phyloP scores from a whole-genome alignment of 1,284 basidiomycete genomes.

The Naganishia liquefaciens region DNA sequence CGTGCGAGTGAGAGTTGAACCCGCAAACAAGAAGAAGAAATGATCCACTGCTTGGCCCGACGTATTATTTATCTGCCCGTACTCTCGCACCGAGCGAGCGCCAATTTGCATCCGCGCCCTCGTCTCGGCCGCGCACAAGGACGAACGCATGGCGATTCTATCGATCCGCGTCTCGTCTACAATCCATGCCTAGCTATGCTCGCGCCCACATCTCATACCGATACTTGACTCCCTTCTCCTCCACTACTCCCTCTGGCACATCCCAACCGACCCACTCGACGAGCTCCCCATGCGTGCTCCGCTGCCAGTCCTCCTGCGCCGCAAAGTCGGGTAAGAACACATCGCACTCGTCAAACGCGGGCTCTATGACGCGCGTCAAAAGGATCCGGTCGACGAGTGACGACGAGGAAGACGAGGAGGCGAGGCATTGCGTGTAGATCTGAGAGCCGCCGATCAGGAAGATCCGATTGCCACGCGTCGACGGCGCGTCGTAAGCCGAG shows the following conservation, averaged over 20 bases:
- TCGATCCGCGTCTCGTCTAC: neutral
- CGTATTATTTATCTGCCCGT: neutral
- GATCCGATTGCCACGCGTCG: constrained; percentile 38
- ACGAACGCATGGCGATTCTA: neutral
- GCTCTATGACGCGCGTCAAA: constrained; percentile 77
- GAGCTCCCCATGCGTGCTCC: constrained; percentile 64
- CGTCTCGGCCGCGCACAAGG: neutral
- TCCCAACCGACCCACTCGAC: constrained; percentile 74
- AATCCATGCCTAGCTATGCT: constrained; percentile 2
- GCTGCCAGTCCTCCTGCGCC: constrained; percentile 59
- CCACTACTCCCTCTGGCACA: constrained; percentile 71
- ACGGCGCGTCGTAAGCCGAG: neutral
- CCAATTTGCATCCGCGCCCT: constrained; percentile 8
- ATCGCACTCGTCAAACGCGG: constrained; percentile 78
- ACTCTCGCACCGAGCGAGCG: neutral
- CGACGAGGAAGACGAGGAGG: constrained; percentile 44
- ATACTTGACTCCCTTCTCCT: constrained; percentile 78
- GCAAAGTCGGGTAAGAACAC: constrained; percentile 78
- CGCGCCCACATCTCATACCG: constrained; percentile 91
- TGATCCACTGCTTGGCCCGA: neutral
- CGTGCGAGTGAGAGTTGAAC: neutral
- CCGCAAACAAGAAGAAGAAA: neutral
- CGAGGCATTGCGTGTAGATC: constrained; percentile 72
- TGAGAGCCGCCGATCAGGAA: constrained; percentile 92
- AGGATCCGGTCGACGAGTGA: constrained; percentile 73